Evolutionary conservation across 106 monocot genomes (phyloP), one percentile per base, ranked within the genome.

Genomic region (Cymbidium sinense): DNA sequence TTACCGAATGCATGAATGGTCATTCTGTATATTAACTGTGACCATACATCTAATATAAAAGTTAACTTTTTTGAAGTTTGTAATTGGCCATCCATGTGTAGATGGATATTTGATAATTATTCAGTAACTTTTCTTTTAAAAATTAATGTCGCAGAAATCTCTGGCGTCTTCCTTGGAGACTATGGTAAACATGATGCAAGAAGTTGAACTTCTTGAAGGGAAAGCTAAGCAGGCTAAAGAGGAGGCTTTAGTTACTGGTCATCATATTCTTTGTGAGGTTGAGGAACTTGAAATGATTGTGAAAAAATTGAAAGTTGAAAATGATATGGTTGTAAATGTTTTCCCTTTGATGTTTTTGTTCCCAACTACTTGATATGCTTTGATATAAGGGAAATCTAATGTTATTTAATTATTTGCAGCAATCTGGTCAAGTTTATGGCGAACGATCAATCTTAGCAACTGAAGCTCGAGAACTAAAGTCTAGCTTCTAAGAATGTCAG

Each of bases 401-500:
- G n/a, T 18, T 29, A 19, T 51, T 78, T 64, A 29, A 19, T 28
- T 80, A 35, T 82, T 77, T 51, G 76, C 89, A 96, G 96, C 94
- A 88, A 79, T 77, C 91, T 70, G 89, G 91, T 31, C 91, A 93
- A 85, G 85, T 96, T 30, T 96, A 88, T 88, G 96, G 96, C 18
- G 96, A 96, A 78, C 93, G 85, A 67, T 82, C 91, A 52, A 92
- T 96, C 52, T 83, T 96, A 79, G 81, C 88, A 52, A 88, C 93
- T 70, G 96, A 96, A 73, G 89, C 94, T 67, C 79, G 88, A 43
- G 93, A 96, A 73, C 82, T 96, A n/a, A 93, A 94, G 37, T 89
- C 91, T 30, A 84, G 20, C 86, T 96, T 36, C 79, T 84, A 2
- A 82, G 58, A 81, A 88, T 96, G 37, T 86, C 93, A 47, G 82